Evolutionary conservation across 225 moss, liverwort and hornwort genomes (phyloP).

Genomic region (Straminergon stramineum): DNA sequence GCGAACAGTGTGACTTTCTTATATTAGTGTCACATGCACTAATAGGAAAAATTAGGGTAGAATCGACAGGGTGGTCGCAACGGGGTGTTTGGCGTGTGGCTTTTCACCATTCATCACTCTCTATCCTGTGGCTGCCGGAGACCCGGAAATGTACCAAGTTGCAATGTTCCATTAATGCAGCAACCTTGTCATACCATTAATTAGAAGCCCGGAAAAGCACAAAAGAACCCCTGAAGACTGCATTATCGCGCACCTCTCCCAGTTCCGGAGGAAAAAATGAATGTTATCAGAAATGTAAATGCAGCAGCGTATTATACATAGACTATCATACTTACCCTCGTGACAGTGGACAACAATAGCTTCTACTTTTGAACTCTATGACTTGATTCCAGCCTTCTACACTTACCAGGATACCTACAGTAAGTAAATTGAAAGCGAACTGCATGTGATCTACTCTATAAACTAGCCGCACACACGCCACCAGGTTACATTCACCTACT

Average conservation of each 20-base stretch:
- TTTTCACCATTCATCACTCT: not conserved
- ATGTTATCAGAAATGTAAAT: not conserved
- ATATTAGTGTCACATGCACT: not conserved
- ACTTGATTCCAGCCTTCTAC: slow-evolving; percentile 2
- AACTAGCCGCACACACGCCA: slow-evolving; percentile 2
- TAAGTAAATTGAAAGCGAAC: not conserved
- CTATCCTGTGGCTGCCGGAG: not conserved
- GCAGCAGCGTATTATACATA: not conserved
- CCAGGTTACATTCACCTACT: slow-evolving; percentile 11
- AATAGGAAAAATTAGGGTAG: not conserved
- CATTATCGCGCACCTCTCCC: not conserved
- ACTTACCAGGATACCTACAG: not conserved
- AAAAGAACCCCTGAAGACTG: too few species aligned
- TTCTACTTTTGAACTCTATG: not conserved
- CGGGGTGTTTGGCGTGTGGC: not conserved
- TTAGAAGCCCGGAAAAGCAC: not conserved
- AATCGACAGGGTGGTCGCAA: too few species aligned
- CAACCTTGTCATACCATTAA: not conserved
- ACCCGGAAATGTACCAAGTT: not conserved
- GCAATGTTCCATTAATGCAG: not conserved
- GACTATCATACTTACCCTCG: not conserved
- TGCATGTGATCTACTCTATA: not conserved
- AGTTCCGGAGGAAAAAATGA: not conserved
- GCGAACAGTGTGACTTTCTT: too few species aligned
- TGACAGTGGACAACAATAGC: not conserved